Base-by-base conservation (phyloP, 192 early-diverging fungal genomes). In the Jimgerdemannia lactiflua region DNA sequence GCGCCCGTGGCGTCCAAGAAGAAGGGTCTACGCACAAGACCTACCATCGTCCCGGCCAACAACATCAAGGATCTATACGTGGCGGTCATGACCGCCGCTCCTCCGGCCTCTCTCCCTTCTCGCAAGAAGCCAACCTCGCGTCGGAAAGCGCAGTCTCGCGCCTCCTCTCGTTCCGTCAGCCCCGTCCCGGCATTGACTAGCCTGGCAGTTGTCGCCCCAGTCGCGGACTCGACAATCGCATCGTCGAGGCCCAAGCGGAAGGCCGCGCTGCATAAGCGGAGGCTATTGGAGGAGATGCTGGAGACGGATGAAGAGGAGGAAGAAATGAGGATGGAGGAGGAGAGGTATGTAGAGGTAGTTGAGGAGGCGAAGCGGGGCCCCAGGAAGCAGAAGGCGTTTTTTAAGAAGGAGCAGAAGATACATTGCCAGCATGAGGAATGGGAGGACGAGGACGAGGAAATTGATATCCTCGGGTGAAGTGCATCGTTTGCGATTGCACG, bases 261-360 rank as follows among this genome's bases (percentile, higher is more conserved):
- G 39, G 78, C 77, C 41, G 81, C 77, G 43, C 39, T 82, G 29
- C 81, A 82, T 66, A 82, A 82, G 72, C 74, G 81, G n/a, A 74
- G 81, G 44, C 64, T 81, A 54, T 41, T 82, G 18, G 81, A 82
- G 74, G 69, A 79, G 41, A 71, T 79, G 69, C 77, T 82, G 20
- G 74, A 69, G 49, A 70, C 77, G 20, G 74, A 74, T 43, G 74
- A 75, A 70, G 65, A 73, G 14, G 14, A 14, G 14, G 14, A 14
- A 19, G 64, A 65, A 18, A 18, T 65, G 19, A 65, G 64, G 19
- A 18, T 19, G 19, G 19, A 65, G 14, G 14, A 19, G 14, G 14
- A 14, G 19, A 65, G 64, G 64, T 65, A 19, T 18, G 14, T 65
- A 14, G 64, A 65, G 19, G 14, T 19, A 14, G 19, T 65, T 14